Evolutionary conservation across 2,329 filamentous ascomycete genomes (phyloP), one percentile per base, ranked within the genome.

Genomic region (Hypoxylon rubiginosum): DNA sequence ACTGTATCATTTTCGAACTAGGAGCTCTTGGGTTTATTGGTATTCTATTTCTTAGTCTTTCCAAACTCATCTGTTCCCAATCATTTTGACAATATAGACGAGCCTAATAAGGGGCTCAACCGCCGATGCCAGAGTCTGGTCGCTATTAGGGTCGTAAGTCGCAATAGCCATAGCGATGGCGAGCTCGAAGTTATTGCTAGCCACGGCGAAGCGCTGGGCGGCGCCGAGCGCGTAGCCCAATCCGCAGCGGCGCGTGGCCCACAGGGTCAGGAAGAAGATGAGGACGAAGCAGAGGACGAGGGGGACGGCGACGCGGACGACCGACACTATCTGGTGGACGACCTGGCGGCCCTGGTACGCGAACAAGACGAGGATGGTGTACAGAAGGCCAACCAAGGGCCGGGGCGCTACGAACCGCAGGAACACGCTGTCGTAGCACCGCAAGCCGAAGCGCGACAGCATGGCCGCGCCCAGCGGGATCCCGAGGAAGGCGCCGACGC

Each of bases 171-270:
- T 93, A 0, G 93, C 93, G 79, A 97, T 97, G 0, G 94, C 93
- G 24, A 97, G 82, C 81, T 97, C 94, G 74, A 97, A 97, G 76
- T 97, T 97, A 75, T 97, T 97, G 77, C 93, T 97, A 0, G 92
- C 92, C 0, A 93, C 94, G 0, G 92, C 97, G 73, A 97, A 96
- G 75, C 92, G 94, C 79, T 97, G 93, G 1, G 93, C 95, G 10
- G 86, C 85, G 1, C 86, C 85, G 0, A 94, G 77, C 36, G 85
- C 84, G 75, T 97, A 97, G 0, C 88, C 88, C 63, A 94, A 94
- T 0, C 92, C 91, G n/a, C 91, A 79, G n/a, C 83, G 85, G 52
- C 85, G 83, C 2, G 88, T 85, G 1, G 90, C 79, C 46, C 81
- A 82, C 0, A 96, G 81, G 0, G 92, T 96, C 1, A 83, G 72